Conservation (phyloP, 2,329 filamentous ascomycete species). For the Xylariaceae sp. region DNA sequence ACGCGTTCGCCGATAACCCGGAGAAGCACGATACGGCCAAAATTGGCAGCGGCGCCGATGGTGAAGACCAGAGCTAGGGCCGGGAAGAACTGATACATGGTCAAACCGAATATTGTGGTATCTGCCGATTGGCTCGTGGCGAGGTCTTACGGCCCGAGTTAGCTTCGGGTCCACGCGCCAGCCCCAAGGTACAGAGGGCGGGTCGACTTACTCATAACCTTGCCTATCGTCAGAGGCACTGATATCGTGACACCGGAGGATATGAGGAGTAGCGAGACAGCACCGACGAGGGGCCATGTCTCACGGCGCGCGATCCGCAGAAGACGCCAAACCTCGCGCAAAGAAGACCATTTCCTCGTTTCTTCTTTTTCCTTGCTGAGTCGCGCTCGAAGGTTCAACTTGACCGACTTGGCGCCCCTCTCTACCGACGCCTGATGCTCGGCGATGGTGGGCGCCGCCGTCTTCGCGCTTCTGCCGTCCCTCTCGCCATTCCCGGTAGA, state of each 20-base stretch:
- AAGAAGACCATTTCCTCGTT: slow-evolving; percentile 52
- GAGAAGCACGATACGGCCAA: slow-evolving; percentile 86
- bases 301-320: slow-evolving; percentile 88
- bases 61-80: slow-evolving; percentile 72
- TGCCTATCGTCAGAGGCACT: slow-evolving; percentile 92
- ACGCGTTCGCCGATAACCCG: slow-evolving; percentile 93
- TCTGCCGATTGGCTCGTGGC: slow-evolving; percentile 68
- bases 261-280: slow-evolving; percentile 79
- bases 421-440: slow-evolving; percentile 63
- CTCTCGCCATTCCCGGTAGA: not conserved
- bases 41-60: slow-evolving; percentile 83
- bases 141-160: slow-evolving; percentile 51
- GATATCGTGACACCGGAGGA: slow-evolving; percentile 94
- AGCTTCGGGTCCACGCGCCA: too few species aligned
- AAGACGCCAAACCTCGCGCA: slow-evolving; percentile 76
- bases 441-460: slow-evolving; percentile 28
- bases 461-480: not conserved
- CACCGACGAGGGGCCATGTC: slow-evolving; percentile 66
- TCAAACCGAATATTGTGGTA: slow-evolving; percentile 73
- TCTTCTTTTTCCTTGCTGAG: slow-evolving; percentile 74
- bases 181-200: too few species aligned
- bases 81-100: slow-evolving; percentile 81
- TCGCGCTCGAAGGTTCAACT: slow-evolving; percentile 83
- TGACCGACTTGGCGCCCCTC: slow-evolving; percentile 77
- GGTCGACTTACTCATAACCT: slow-evolving; percentile 56